Base-by-base conservation (phyloP, 1,284 basidiomycete species). In the Porodaedalea pini region DNA sequence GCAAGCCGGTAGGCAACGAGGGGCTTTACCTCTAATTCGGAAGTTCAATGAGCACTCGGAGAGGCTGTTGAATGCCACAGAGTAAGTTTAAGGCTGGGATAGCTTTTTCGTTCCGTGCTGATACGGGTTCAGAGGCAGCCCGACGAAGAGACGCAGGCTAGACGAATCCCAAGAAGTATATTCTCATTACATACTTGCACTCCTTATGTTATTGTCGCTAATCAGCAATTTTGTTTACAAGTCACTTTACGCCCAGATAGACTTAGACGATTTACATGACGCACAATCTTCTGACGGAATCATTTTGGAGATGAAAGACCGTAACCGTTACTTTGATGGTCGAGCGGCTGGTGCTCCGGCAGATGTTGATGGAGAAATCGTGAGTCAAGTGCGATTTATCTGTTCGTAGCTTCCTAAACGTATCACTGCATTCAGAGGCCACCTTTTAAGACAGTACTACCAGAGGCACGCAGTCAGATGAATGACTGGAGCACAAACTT, bases 1-100 rank as follows among this genome's bases (percentile, higher is more conserved):
- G 97, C 90, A 94, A 68, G 86, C 95, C 3, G 97, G 97, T 5
- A 83, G 88, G 64, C 90, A 97, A 69, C 79, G 87, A 50, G 87
- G 86, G 21, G 89, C 90, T 17, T 72, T 99, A 37, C 97, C 97
- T 0, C 79, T 99, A 32, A 98, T 99, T 65, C 82, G 97, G 41
- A 89, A 96, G 65, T 99, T 99, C 75, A 99, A 99, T 68, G 93
- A 98, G 67, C 97, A 99, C 71, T 96, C 93, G 0, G 91, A 95
- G 65, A 79, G 93, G 62, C 73, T 98, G 13, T 76, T 98, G 27
- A 88, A 89, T 57, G 82, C 88, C 44, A 83, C 87, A 4, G 66
- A 90, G 88, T 87, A 67, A 65, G 85, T 73, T 32, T 47, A 32
- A 7, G 39, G 45, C 19, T 51, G 25, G 36, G 23, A n/a, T 34